Percentiles rank a stretch among this genome's conserved stretches.
Evolutionary conservation across 345 rosid species (phyloP).

Genomic region (Eucalyptus leucophloia): DNA sequence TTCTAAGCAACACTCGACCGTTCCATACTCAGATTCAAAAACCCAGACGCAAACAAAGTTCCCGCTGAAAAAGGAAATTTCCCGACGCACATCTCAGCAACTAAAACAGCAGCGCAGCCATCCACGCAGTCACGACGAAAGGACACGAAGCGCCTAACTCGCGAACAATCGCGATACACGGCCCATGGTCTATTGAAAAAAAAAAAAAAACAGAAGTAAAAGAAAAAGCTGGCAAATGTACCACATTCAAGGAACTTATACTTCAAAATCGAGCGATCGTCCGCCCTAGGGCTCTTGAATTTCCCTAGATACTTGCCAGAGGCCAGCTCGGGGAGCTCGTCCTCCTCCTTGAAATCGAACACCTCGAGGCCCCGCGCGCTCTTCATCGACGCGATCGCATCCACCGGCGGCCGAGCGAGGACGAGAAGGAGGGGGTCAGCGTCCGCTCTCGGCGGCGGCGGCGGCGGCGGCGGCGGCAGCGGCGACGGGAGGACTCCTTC

Average conservation of each 20-base stretch:
- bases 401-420: background rate
- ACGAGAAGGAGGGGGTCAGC: background rate
- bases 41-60: background rate
- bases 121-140: background rate
- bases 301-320: conserved; percentile 31
- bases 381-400: conserved; percentile 25
- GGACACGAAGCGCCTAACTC: background rate
- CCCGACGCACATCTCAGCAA: background rate
- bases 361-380: conserved; percentile 15
- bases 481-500: background rate
- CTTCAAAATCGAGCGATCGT: conserved; percentile 22
- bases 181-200: background rate
- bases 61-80: background rate
- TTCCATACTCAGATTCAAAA: background rate
- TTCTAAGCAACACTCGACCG: background rate
- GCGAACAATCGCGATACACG: background rate
- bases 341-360: conserved; percentile 68
- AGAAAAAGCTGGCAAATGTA: conserved; percentile 7
- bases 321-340: conserved; percentile 39
- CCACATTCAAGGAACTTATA: conserved; percentile 38
- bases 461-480: too few relatives aligned
- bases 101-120: background rate
- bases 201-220: background rate
- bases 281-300: conserved; percentile 49
- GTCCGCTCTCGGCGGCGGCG: background rate